These are phyloP conservation scores for Zymoseptoria ardabiliae DNA, from an alignment of 2,329 filamentous ascomycete genomes.

Conservation along the genomic window DNA sequence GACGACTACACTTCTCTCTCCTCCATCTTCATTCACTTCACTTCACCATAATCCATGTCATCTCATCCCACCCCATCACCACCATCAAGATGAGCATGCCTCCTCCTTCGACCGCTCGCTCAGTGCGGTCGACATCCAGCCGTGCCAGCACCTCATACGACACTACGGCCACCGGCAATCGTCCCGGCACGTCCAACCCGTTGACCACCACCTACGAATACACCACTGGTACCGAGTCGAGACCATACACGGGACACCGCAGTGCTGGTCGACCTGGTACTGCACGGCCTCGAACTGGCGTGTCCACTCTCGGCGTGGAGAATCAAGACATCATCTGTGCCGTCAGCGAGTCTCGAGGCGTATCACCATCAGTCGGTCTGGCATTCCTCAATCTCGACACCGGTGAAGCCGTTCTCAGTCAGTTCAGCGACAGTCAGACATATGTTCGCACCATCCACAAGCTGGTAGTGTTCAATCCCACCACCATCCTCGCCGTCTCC, in stretches of 20 bases:
- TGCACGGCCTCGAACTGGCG: constrained; percentile 44
- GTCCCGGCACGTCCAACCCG: constrained; percentile 5
- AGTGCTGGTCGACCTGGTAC: constrained; percentile 20
- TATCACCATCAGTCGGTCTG: constrained; percentile 75
- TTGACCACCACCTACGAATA: constrained; percentile 12
- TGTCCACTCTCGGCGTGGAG: constrained; percentile 51
- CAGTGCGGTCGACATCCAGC: background rate
- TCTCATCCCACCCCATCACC: background rate
- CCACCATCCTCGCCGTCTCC: constrained; percentile 68
- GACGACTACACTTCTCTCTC: background rate
- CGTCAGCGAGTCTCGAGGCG: constrained; percentile 76
- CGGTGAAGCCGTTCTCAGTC: constrained; percentile 75
- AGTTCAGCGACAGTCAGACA: constrained; percentile 88
- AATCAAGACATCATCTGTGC: constrained; percentile 78
- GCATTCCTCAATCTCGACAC: constrained; percentile 83
- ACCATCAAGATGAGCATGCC: background rate
- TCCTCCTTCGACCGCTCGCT: constrained; percentile 3
- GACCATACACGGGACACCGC: constrained; percentile 17
- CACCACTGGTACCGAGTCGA: constrained; percentile 18
- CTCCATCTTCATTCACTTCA: background rate
- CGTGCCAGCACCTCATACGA: background rate
- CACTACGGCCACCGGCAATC: background rate
- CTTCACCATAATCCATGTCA: background rate
- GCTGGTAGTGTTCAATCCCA: constrained; percentile 70
- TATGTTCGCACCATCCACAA: constrained; percentile 86